phyloP scores from a whole-genome alignment of 148 eudicot species.

The Amaranthus palmeri region DNA sequence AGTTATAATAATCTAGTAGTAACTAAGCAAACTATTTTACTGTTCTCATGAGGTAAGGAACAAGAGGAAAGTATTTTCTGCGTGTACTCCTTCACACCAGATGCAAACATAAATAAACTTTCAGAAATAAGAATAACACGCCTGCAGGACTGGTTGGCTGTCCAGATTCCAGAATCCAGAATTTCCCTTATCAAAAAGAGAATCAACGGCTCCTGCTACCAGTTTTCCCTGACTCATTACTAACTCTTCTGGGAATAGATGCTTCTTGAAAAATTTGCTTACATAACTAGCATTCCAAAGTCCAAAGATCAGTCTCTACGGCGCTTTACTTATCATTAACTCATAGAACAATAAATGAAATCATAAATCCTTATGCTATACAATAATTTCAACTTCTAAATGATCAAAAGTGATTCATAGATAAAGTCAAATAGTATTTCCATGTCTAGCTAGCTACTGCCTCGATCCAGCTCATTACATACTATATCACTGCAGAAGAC shows the following conservation, averaged over 20 bases:
- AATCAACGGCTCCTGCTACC: too few relatives aligned
- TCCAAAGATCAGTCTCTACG: neutral
- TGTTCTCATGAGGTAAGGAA: neutral
- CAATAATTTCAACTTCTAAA: neutral
- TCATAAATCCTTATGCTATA: neutral
- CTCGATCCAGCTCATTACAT: neutral
- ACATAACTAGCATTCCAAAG: neutral
- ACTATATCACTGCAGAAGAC: neutral
- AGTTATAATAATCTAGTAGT: neutral
- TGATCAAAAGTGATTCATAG: neutral
- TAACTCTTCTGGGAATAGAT: neutral
- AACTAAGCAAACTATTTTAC: neutral
- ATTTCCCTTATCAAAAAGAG: neutral
- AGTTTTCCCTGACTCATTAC: neutral
- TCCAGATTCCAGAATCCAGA: neutral
- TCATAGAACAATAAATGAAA: neutral
- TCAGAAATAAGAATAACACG: neutral
- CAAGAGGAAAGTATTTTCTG: neutral
- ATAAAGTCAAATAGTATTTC: neutral
- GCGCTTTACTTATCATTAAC: neutral
- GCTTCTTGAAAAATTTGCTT: neutral
- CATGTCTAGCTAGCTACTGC: neutral
- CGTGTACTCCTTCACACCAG: neutral
- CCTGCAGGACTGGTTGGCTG: neutral
- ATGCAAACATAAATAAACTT: neutral